Base-by-base conservation (phyloP, 805 yeast genomes). In the Nakazawaea sp. region DNA sequence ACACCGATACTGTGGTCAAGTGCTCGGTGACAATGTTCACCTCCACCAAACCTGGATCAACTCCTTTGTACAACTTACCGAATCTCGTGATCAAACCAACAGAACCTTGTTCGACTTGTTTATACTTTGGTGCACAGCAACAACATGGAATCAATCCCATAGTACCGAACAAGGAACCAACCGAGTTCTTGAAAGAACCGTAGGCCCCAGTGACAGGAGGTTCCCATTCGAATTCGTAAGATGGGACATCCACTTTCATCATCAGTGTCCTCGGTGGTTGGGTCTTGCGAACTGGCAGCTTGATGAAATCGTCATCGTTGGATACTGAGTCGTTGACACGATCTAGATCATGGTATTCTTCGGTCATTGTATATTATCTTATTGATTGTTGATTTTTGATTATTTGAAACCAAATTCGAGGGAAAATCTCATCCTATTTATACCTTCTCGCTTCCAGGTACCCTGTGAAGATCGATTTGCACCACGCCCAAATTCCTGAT, bases 61-160 rank as follows among this genome's bases (percentile, higher is more conserved):
- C 81, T 9, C 78, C 65, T 52, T 77, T 64, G 38, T 78, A 62
- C 43, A 80, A 62, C 36, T 80, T 77, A 46, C 88, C 88, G 50
- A 78, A 80, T 27, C 70, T 67, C 37, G 81, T 79, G 35, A 80
- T 63, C 40, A 80, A 64, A 11, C 87, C 88, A 39, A 80, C 86
- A 41, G 71, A 61, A 51, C 88, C 88, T 58, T 80, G 84, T 19
- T 66, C 53, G 19, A 80, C 82, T 25, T 65, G 61, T 47, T 67
- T 61, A 59, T 72, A 80, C 7, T 85, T 85, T 50, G 76, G 78
- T 7, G 68, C 55, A 49, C 81, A 75, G 36, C 65, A 49, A 48
- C 71, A 78, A 45, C 70, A 58, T 4, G 86, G 79, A 47, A 72
- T 61, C 18, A 68, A 54, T 35, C 84, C 84, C 36, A 69, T 55